These are phyloP conservation scores for Syzygium aqueum DNA, from an alignment of 345 rosid species.

Conservation along the genomic window DNA sequence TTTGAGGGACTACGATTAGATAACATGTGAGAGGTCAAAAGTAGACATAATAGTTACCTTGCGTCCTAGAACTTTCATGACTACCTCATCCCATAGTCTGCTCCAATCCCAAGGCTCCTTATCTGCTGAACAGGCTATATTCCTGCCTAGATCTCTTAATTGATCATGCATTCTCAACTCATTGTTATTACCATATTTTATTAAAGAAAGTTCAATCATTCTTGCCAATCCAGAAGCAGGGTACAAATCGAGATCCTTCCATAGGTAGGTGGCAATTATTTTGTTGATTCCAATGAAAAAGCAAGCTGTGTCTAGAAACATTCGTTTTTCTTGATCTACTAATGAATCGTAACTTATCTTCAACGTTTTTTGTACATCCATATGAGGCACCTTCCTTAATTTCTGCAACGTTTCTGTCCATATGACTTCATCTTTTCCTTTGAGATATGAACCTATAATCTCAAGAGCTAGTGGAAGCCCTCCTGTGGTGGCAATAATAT, in stretches of 20 bases:
- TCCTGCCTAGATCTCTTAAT: background rate
- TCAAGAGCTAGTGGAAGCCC: constrained; percentile 9
- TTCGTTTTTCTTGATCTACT: background rate
- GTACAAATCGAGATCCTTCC: background rate
- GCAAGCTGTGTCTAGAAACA: background rate
- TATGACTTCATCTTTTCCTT: too few species aligned
- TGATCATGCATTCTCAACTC: background rate
- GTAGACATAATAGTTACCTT: too few species aligned
- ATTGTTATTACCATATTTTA: background rate
- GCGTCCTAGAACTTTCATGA: too few species aligned
- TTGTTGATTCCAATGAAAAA: background rate
- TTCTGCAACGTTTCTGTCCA: background rate
- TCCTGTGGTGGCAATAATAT: background rate
- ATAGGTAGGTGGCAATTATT: background rate
- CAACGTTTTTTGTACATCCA: background rate
- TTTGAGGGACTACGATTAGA: too few species aligned
- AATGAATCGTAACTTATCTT: background rate
- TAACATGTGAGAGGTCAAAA: too few species aligned
- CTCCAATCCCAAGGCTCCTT: too few species aligned
- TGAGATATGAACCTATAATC: constrained; percentile 5
- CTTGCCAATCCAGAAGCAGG: accelerated
- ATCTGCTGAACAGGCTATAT: too few species aligned
- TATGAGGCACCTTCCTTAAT: background rate
- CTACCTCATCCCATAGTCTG: too few species aligned
- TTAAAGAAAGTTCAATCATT: background rate